Evolutionary conservation across 768 basidiomycete species (phyloP).

Genomic region (Cyathus striatus): DNA sequence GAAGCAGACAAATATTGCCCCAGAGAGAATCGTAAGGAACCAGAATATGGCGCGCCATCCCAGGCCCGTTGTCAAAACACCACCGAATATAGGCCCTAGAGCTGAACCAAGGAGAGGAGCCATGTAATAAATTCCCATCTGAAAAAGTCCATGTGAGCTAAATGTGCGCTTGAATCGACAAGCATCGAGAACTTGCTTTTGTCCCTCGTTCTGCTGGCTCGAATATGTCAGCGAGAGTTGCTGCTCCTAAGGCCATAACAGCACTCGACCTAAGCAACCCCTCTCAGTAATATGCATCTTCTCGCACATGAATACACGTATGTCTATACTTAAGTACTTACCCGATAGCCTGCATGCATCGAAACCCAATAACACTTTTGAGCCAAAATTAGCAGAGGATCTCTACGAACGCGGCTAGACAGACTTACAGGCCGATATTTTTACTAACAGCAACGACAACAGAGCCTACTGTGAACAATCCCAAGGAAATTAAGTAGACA

Average conservation of each 20-base stretch:
- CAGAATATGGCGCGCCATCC: slow-evolving; percentile 83
- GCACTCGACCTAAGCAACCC: slow-evolving; percentile 48
- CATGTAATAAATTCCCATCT: slow-evolving; percentile 78
- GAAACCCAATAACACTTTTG: slow-evolving; percentile 57
- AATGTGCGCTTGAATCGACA: background rate
- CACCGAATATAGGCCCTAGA: slow-evolving; percentile 71
- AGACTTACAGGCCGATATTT: slow-evolving; percentile 41
- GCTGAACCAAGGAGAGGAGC: slow-evolving; percentile 74
- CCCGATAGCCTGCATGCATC: slow-evolving; percentile 66
- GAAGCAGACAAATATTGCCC: slow-evolving; percentile 49
- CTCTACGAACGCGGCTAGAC: background rate
- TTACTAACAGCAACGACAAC: slow-evolving; percentile 51
- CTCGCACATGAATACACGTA: too few species aligned
- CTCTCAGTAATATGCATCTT: slow-evolving; percentile 1
- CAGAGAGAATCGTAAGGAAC: slow-evolving; percentile 67
- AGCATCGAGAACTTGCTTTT: slow-evolving; percentile 28
- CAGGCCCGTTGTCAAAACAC: slow-evolving; percentile 58
- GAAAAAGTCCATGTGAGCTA: background rate
- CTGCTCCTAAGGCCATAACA: slow-evolving; percentile 68
- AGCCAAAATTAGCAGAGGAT: background rate
- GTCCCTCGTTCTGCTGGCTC: slow-evolving; percentile 70
- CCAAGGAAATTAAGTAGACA: slow-evolving; percentile 49
- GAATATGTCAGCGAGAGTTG: slow-evolving; percentile 75
- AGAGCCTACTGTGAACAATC: slow-evolving; percentile 50
- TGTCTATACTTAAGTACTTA: too few species aligned